These are phyloP conservation scores for Chamaenerion angustifolium DNA, from an alignment of 345 rosid species.

Conservation along the genomic window DNA sequence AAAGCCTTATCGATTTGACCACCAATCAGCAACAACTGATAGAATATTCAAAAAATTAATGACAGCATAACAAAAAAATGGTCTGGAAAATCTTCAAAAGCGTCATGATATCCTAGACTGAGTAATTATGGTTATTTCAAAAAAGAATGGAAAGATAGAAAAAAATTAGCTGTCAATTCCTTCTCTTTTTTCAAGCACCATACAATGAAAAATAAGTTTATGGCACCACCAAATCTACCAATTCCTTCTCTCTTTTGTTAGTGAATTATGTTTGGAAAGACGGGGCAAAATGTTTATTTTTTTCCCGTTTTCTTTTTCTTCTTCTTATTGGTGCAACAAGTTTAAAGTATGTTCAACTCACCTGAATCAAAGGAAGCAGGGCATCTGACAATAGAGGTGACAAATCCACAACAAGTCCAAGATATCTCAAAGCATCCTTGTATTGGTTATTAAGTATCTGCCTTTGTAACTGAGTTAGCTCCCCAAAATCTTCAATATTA, in stretches of 20 bases:
- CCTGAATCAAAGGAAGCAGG: conserved; percentile 74
- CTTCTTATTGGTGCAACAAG: too few species aligned
- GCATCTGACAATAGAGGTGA: conserved; percentile 30
- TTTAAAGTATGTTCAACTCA: conserved; percentile 11
- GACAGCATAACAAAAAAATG: not conserved
- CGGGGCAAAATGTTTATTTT: too few species aligned
- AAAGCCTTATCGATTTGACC: conserved; percentile 51
- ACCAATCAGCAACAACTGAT: conserved; percentile 61
- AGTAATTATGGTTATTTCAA: too few species aligned
- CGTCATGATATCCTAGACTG: too few species aligned
- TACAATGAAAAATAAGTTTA: not conserved
- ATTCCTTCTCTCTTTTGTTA: too few species aligned
- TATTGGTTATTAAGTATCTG: conserved; percentile 27
- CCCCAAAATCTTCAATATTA: conserved; percentile 22
- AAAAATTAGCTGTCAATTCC: not conserved
- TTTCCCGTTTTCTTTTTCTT: too few species aligned
- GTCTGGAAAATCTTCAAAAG: not conserved
- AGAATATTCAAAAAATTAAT: conserved; percentile 4
- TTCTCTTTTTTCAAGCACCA: too few species aligned
- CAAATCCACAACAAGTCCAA: conserved; percentile 34
- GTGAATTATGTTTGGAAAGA: too few species aligned
- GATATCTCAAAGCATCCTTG: conserved; percentile 47
- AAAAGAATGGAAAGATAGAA: too few species aligned
- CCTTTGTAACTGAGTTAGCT: conserved; percentile 10
- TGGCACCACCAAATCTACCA: not conserved